Evolutionary conservation across 106 monocot genomes (phyloP), one percentile per base, ranked within the genome.

Genomic region (Dendrobium officinale): DNA sequence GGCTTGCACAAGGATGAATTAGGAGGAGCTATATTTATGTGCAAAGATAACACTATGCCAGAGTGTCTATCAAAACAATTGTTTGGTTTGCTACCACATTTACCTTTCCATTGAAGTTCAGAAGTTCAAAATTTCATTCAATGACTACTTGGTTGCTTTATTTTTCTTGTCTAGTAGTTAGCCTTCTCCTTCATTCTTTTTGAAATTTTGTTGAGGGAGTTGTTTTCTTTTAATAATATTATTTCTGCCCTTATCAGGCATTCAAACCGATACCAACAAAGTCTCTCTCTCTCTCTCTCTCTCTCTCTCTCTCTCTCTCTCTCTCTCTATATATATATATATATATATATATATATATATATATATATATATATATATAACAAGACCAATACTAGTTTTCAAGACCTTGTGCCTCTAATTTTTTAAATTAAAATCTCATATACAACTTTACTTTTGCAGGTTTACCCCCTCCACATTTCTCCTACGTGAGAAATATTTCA

Each of bases 401-500:
- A 66, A 66, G 20, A 66, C 0, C 6, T 49, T 78, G 11, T 55
- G 47, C 18, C 9, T 5, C 33, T 24, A 17, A 6, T 19, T 49
- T 76, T 13, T 76, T 77, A 29, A 26, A 37, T 61, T 42, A 19
- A 16, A 40, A 4, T 59, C 7, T 42, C 43, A 59, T 56, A 37
- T 18, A 19, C 17, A 9, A 15, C 9, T 55, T 29, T 79, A 86
- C 76, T 47, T 55, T 55, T 17, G 6, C 81, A 91, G 89, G 89
- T 51, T 80, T 94, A 54, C 94, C 94, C 15, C 55, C 67, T 13
- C 5, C 78, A 44, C 91, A 94, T 75, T 48, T 91, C 31, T 79
- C 33, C 47, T 91, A 94, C 85, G 84, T 91, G 19, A 84, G 59
- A 77, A 94, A 91, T 45, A 85, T 94, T 58, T 41, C 83, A 24